Conservation (phyloP, 306 rosid genomes). For the Vigna unguiculata region DNA sequence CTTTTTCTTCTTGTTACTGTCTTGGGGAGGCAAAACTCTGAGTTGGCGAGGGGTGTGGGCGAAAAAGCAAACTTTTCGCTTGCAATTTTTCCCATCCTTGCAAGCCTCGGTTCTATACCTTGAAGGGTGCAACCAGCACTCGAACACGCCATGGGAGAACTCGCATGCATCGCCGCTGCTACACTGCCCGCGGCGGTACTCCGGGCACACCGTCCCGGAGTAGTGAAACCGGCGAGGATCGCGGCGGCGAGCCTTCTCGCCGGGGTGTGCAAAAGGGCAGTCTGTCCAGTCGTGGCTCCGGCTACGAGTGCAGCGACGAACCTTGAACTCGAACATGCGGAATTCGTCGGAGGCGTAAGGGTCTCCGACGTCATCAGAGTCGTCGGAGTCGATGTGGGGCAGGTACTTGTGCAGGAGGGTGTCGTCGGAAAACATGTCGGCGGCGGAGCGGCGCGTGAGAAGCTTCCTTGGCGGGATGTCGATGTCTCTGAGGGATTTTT, state of each 20-base stretch:
- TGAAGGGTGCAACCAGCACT: slow-evolving; percentile 92
- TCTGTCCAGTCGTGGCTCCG: slow-evolving; percentile 99
- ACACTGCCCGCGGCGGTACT: slow-evolving; percentile 82
- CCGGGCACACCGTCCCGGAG: slow-evolving; percentile 76
- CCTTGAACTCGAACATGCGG: slow-evolving; percentile 92
- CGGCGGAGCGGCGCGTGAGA: slow-evolving; percentile 48
- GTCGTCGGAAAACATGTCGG: slow-evolving; percentile 62
- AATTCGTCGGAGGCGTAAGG: slow-evolving; percentile 82
- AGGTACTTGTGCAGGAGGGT: slow-evolving; percentile 57
- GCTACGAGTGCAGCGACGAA: slow-evolving; percentile 83
- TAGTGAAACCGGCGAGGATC: slow-evolving; percentile 78
- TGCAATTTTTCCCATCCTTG: slow-evolving; percentile 88
- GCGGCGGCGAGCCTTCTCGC: slow-evolving; percentile 89
- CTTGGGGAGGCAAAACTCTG: slow-evolving; percentile 56
- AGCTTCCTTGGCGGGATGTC: slow-evolving; percentile 83
- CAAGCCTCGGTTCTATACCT: slow-evolving; percentile 94
- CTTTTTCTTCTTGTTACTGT: not conserved
- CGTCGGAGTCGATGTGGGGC: slow-evolving; percentile 50
- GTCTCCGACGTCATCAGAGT: slow-evolving; percentile 49
- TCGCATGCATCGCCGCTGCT: slow-evolving; percentile 78
- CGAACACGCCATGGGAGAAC: slow-evolving; percentile 89
- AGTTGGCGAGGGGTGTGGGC: slow-evolving; percentile 86
- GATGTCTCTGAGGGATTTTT: slow-evolving; percentile 49
- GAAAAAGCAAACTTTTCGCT: slow-evolving; percentile 87
- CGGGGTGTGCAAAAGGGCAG: slow-evolving; percentile 88